Evolutionary conservation across 2,329 filamentous ascomycete species (phyloP).

Genomic region (Ophiosphaerella korrae): DNA sequence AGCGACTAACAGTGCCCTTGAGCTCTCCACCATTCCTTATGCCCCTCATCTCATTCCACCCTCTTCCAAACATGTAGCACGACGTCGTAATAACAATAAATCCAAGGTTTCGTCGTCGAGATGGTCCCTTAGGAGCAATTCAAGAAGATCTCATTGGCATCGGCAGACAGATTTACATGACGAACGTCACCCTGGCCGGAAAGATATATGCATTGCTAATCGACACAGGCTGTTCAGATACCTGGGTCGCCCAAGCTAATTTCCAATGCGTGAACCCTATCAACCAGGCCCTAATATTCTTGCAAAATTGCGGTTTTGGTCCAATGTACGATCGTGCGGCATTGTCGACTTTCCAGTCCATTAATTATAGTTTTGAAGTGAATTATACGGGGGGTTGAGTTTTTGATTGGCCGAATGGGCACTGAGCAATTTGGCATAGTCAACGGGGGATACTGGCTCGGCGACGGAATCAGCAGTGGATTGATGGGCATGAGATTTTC

Average conservation of each 20-base stretch:
- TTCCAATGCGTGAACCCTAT: slow-evolving; percentile 21
- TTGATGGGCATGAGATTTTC: slow-evolving; percentile 36
- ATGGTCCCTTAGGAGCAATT: slow-evolving; percentile 6
- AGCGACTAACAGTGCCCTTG: slow-evolving; percentile 19
- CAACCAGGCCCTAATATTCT: neutral
- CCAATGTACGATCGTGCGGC: slow-evolving; percentile 13
- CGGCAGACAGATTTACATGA: slow-evolving; percentile 37
- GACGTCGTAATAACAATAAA: slow-evolving; percentile 6
- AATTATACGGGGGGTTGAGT: slow-evolving; percentile 32
- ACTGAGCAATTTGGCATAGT: slow-evolving; percentile 30
- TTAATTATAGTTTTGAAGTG: slow-evolving; percentile 20
- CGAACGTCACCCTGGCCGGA: slow-evolving; percentile 25
- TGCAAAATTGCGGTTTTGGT: slow-evolving; percentile 26
- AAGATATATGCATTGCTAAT: slow-evolving; percentile 29
- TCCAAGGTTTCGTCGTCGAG: slow-evolving; percentile 7
- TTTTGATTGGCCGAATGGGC: slow-evolving; percentile 25
- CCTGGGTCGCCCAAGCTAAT: slow-evolving; percentile 24
- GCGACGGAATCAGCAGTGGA: slow-evolving; percentile 35
- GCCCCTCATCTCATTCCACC: slow-evolving; percentile 7
- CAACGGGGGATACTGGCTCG: slow-evolving; percentile 33
- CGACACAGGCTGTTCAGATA: slow-evolving; percentile 36
- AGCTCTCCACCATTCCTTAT: slow-evolving; percentile 7
- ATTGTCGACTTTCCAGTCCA: slow-evolving; percentile 1
- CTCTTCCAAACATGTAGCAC: slow-evolving; percentile 16
- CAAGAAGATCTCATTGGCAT: slow-evolving; percentile 29